phyloP scores from a whole-genome alignment of 805 yeast species.

The Yarrowia sp. region DNA sequence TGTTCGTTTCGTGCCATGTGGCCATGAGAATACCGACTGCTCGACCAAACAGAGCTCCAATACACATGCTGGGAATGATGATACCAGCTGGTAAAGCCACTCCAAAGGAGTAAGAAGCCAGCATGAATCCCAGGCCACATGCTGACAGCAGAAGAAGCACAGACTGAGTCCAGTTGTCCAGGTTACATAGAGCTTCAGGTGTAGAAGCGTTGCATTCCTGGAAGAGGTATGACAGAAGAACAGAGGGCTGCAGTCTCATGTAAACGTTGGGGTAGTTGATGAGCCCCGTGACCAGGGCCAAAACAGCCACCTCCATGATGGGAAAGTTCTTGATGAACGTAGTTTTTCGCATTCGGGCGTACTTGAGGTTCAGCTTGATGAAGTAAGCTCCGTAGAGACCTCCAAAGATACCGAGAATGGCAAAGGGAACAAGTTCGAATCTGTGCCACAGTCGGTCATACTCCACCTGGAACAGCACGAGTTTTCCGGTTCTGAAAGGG shows the following conservation, averaged over 20 bases:
- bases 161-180: slow-evolving; percentile 42
- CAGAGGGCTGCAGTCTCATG: slow-evolving; percentile 62
- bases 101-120: slow-evolving; percentile 73
- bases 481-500: slow-evolving; percentile 59
- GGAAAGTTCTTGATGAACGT: slow-evolving; percentile 43
- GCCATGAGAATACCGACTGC: slow-evolving; percentile 57
- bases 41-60: slow-evolving; percentile 67
- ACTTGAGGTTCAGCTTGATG: slow-evolving; percentile 56
- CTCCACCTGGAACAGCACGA: slow-evolving; percentile 69
- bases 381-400: slow-evolving; percentile 69
- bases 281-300: slow-evolving; percentile 61
- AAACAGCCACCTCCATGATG: slow-evolving; percentile 57
- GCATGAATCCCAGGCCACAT: slow-evolving; percentile 59
- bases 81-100: slow-evolving; percentile 66
- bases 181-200: slow-evolving; percentile 47
- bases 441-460: slow-evolving; percentile 75
- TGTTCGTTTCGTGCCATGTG: slow-evolving; percentile 52
- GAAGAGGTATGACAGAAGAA: slow-evolving; percentile 66
- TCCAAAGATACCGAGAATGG: slow-evolving; percentile 72
- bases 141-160: slow-evolving; percentile 51
- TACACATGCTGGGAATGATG: slow-evolving; percentile 68
- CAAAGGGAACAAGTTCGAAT: slow-evolving; percentile 74
- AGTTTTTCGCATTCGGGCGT: slow-evolving; percentile 50
- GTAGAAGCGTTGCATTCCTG: slow-evolving; percentile 63
- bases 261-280: slow-evolving; percentile 63